Conservation (phyloP, 805 yeast species). For the fission yeast (Schizosaccharomyces pombe) region DNA sequence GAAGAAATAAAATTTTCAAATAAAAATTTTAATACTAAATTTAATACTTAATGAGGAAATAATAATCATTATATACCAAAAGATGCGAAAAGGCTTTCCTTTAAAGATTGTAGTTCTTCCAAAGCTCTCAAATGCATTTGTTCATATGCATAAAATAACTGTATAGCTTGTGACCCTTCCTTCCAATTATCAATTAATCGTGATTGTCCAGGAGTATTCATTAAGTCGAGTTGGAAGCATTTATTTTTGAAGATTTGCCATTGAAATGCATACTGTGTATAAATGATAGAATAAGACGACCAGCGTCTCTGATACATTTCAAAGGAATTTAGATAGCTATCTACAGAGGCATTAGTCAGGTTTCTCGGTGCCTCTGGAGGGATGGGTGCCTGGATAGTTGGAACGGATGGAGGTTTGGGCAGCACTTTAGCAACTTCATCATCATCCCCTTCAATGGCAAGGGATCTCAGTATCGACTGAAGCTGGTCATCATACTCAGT, state of each 20-base stretch:
- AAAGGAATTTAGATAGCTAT: neutral
- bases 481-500: neutral
- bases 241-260: neutral
- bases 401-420: neutral
- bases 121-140: neutral
- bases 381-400: neutral
- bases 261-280: neutral
- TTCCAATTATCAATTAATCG: neutral
- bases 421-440: neutral
- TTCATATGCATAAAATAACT: neutral
- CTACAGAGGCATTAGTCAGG: neutral
- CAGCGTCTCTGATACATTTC: neutral
- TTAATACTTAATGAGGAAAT: too few relatives aligned
- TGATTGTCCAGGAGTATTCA: neutral
- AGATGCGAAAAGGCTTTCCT: neutral
- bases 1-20: too few relatives aligned
- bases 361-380: neutral
- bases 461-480: neutral
- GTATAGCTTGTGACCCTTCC: neutral
- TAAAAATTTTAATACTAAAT: too few relatives aligned
- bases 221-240: neutral
- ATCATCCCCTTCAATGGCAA: neutral
- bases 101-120: neutral
- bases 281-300: neutral
- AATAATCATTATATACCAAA: neutral